Evolutionary conservation across 768 basidiomycete genomes (phyloP).

Genomic region (Steccherinum ochraceum): DNA sequence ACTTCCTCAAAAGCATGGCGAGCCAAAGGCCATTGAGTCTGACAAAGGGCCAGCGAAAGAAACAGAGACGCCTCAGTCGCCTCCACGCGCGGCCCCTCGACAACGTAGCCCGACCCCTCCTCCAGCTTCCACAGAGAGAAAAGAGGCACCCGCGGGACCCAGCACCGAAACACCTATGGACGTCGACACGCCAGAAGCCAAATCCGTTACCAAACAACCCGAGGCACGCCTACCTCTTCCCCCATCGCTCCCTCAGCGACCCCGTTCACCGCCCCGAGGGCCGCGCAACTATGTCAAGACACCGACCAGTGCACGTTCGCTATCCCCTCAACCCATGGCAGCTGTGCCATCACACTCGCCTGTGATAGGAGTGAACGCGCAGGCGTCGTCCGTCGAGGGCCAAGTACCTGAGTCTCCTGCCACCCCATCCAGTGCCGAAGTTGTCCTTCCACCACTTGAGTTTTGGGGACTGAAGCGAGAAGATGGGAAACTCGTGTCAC

Average conservation of each 20-base stretch:
- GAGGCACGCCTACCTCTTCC: background rate
- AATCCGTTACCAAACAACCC: too few relatives aligned
- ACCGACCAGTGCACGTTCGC: constrained; percentile 10
- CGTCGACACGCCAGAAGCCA: background rate
- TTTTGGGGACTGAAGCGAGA: background rate
- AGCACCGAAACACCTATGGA: background rate
- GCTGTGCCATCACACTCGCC: constrained; percentile 4
- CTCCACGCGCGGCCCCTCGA: too few relatives aligned
- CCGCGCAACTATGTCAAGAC: constrained; percentile 10
- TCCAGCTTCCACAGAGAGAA: too few relatives aligned
- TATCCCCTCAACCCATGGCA: constrained; percentile 8
- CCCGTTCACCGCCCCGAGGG: constrained; percentile 9
- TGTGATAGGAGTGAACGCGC: constrained; percentile 11
- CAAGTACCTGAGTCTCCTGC: background rate
- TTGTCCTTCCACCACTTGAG: background rate
- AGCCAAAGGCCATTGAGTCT: background rate
- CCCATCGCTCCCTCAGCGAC: background rate
- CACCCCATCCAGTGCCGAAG: background rate
- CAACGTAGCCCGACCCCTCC: background rate
- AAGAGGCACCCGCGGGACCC: too few relatives aligned
- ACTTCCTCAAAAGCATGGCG: background rate
- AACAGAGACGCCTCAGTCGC: too few relatives aligned
- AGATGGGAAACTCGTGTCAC: too few relatives aligned
- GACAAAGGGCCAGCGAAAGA: background rate
- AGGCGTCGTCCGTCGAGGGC: constrained; percentile 5